phyloP scores from a whole-genome alignment of 78 protist species.

The Dictyostelium citrinum region DNA sequence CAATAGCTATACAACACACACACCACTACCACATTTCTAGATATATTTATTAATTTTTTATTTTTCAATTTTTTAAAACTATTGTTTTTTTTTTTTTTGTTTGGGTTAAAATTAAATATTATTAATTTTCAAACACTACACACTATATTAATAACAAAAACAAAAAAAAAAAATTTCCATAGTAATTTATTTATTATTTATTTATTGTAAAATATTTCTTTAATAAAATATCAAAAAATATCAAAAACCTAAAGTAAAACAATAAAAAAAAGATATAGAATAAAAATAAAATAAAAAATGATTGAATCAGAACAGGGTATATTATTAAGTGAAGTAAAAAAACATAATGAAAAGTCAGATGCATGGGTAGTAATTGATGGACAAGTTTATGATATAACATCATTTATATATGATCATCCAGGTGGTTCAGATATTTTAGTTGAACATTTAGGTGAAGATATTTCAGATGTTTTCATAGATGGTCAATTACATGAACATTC shows the following conservation, averaged over 20 bases:
- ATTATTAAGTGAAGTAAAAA: slow-evolving; percentile 2
- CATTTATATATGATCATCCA: slow-evolving; percentile 70
- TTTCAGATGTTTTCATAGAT: slow-evolving; percentile 37
- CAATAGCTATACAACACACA: neutral
- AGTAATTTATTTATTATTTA: neutral
- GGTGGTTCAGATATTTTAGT: slow-evolving; percentile 78
- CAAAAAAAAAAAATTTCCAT: neutral
- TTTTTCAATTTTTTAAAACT: neutral
- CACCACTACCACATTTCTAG: neutral
- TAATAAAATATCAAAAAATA: neutral
- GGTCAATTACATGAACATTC: slow-evolving; percentile 68
- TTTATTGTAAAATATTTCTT: neutral
- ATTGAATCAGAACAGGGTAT: neutral
- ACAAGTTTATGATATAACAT: slow-evolving; percentile 67
- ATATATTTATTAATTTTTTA: neutral
- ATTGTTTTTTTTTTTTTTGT: neutral
- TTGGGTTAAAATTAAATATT: neutral
- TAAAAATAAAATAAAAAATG: neutral
- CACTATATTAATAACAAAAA: neutral
- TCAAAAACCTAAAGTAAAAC: neutral
- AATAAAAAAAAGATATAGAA: neutral
- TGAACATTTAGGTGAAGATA: slow-evolving; percentile 70
- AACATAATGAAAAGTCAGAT: slow-evolving; percentile 37
- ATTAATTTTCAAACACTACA: neutral
- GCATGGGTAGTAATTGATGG: slow-evolving; percentile 81